Conservation (phyloP, 202 grass and related monocot species). For the Setaria italica region DNA sequence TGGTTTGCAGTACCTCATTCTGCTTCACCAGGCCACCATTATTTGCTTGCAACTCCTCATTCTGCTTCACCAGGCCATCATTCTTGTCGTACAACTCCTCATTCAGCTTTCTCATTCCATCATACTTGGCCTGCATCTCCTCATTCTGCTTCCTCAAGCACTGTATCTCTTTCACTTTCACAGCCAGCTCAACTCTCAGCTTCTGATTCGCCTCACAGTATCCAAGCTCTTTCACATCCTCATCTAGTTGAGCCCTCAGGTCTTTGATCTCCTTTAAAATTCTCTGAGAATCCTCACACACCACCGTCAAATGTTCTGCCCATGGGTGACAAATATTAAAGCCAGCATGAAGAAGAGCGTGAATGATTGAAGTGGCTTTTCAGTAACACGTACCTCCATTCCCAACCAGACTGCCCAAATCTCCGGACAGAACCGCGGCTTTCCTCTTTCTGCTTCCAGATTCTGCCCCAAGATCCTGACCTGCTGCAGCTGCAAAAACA, state of each 20-base stretch:
- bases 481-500: neutral
- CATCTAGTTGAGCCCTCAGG: constrained; percentile 10
- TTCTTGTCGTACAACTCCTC: neutral
- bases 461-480: neutral
- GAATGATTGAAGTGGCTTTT: neutral
- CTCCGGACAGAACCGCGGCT: neutral
- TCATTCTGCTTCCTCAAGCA: neutral
- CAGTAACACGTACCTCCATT: neutral
- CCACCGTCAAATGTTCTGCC: constrained; percentile 1
- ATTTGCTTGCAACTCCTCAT: neutral
- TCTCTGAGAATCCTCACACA: neutral
- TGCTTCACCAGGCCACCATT: neutral
- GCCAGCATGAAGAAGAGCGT: neutral
- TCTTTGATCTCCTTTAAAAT: neutral
- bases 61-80: neutral
- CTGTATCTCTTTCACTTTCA: neutral
- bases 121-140: neutral
- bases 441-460: constrained; percentile 14
- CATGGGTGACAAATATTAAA: neutral
- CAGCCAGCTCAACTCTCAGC: constrained; percentile 20
- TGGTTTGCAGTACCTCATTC: neutral
- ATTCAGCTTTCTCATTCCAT: neutral
- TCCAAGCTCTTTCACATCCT: neutral
- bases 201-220: constrained; percentile 18
- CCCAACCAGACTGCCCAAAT: neutral